phyloP scores from a whole-genome alignment of 768 basidiomycete species.

The Dendrothele bispora region DNA sequence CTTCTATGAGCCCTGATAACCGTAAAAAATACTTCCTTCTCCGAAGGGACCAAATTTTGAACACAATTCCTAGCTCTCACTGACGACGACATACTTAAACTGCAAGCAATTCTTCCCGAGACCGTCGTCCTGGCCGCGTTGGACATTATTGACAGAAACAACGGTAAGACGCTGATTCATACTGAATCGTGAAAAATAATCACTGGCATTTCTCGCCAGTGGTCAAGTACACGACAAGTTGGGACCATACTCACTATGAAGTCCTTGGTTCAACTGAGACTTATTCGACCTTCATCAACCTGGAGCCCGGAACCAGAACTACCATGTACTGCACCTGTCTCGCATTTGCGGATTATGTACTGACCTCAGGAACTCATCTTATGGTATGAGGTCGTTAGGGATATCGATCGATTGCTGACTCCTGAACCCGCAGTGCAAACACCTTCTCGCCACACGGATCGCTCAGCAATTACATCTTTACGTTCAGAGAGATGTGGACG shows the following conservation, averaged over 20 bases:
- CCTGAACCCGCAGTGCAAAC: slow-evolving; percentile 63
- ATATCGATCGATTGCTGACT: slow-evolving; percentile 7
- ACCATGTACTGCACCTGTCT: slow-evolving; percentile 75
- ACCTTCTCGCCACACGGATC: slow-evolving; percentile 66
- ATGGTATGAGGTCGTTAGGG: slow-evolving; percentile 46
- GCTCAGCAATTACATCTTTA: too few species aligned
- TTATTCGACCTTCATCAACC: slow-evolving; percentile 56
- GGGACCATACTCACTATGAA: slow-evolving; percentile 62
- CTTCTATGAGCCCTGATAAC: slow-evolving; percentile 28
- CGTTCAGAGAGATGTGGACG: too few species aligned
- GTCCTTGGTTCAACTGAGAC: slow-evolving; percentile 66
- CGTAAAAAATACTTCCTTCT: slow-evolving; percentile 22
- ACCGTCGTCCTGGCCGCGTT: slow-evolving; percentile 66
- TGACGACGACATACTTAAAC: slow-evolving; percentile 55
- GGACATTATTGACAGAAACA: slow-evolving; percentile 72
- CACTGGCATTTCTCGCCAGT: slow-evolving; percentile 45
- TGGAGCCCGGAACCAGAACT: slow-evolving; percentile 32
- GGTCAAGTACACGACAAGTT: slow-evolving; percentile 55
- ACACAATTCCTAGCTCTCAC: slow-evolving; percentile 27
- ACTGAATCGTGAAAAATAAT: neutral
- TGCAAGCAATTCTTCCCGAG: slow-evolving; percentile 62
- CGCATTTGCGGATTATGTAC: slow-evolving; percentile 64
- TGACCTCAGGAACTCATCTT: slow-evolving; percentile 57
- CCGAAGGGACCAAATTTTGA: neutral
- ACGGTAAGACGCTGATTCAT: slow-evolving; percentile 42